Conservation (phyloP, 306 rosid species). For the Lagenaria siceraria region DNA sequence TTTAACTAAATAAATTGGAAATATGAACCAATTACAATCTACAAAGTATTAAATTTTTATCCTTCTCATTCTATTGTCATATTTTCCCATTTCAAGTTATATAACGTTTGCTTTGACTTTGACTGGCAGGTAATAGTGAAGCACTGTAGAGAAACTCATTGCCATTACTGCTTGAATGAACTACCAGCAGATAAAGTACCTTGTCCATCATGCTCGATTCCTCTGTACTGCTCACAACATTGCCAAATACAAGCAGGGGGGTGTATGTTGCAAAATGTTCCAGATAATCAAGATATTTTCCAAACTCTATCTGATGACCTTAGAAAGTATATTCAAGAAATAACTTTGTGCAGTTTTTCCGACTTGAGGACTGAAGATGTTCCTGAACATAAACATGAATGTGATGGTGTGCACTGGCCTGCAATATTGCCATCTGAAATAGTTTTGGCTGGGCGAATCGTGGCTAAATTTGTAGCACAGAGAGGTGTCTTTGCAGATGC, state of each 20-base stretch:
- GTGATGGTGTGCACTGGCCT: slow-evolving; percentile 72
- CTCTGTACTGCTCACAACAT: slow-evolving; percentile 58
- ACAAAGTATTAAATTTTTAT: background rate
- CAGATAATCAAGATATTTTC: slow-evolving; percentile 19
- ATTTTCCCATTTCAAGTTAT: background rate
- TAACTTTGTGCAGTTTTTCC: slow-evolving; percentile 23
- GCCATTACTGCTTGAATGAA: slow-evolving; percentile 83
- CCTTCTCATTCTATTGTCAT: background rate
- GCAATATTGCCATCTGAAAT: slow-evolving; percentile 63
- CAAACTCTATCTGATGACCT: slow-evolving; percentile 34
- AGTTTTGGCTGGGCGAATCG: slow-evolving; percentile 75
- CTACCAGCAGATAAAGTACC: slow-evolving; percentile 73
- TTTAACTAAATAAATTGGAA: background rate
- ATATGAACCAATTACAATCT: background rate
- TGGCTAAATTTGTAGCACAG: slow-evolving; percentile 28
- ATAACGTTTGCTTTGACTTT: background rate
- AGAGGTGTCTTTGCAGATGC: slow-evolving; percentile 22
- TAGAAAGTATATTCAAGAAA: slow-evolving; percentile 30
- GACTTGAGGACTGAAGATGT: slow-evolving; percentile 31
- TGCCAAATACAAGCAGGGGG: slow-evolving; percentile 71
- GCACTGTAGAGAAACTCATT: slow-evolving; percentile 74
- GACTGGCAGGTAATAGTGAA: slow-evolving; percentile 50
- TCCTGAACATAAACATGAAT: slow-evolving; percentile 72
- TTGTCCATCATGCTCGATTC: slow-evolving; percentile 68
- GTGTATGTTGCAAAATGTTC: slow-evolving; percentile 10